phyloP scores from a whole-genome alignment of 306 rosid species.

The Astragalus membranaceus region DNA sequence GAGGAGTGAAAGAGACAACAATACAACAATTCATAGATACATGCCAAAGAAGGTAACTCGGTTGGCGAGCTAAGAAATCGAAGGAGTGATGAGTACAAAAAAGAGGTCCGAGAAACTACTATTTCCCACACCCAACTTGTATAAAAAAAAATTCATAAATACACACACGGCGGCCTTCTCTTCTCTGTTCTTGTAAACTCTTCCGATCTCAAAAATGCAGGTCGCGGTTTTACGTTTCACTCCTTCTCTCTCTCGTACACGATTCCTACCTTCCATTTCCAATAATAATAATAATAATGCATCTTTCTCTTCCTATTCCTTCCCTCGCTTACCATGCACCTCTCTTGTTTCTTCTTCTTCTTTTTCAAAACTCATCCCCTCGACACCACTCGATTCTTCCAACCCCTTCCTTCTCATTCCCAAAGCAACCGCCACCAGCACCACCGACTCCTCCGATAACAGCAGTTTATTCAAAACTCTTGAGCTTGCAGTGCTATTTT shows the following conservation, averaged over 20 bases:
- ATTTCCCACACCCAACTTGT: no score
- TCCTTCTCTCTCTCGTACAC: background rate
- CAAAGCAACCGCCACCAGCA: slow-evolving; percentile 45
- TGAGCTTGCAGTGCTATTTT: slow-evolving; percentile 64
- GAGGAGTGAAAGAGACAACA: background rate
- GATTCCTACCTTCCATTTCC: background rate
- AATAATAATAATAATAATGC: background rate
- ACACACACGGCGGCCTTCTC: background rate
- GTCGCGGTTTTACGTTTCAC: slow-evolving; percentile 36
- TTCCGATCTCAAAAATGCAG: slow-evolving; percentile 52
- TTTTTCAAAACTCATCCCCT: slow-evolving; percentile 36
- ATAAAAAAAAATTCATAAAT: no score
- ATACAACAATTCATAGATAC: no score
- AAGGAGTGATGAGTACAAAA: no score
- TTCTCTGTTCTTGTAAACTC: background rate
- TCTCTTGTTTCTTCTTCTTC: slow-evolving; percentile 25
- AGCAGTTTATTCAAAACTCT: slow-evolving; percentile 32
- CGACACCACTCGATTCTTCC: background rate
- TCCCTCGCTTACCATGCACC: background rate
- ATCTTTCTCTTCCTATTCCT: background rate
- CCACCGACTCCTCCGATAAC: slow-evolving; percentile 13
- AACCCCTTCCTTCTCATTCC: slow-evolving; percentile 23
- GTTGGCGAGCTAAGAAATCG: no score
- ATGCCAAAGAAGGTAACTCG: no score
- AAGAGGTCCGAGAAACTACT: no score